Base-by-base conservation (phyloP, 371 early-diverging fungal species). In the Mucor lusitanicus region DNA sequence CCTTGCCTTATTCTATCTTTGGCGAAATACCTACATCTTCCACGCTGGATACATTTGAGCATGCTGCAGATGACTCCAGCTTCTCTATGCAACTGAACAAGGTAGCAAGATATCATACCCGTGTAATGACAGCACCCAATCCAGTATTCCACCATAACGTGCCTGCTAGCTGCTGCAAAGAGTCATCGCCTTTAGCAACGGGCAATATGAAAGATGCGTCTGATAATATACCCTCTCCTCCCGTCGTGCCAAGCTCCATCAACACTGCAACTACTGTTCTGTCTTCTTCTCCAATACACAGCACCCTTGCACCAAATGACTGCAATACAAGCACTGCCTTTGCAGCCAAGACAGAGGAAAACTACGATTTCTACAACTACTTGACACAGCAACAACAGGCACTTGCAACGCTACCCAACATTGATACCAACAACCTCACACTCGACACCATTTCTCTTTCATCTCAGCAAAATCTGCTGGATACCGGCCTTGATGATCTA, bases 1-100 rank as follows among this genome's bases (percentile, higher is more conserved):
- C 78, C 5, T 42, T 67, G 44, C 78, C 81, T 8, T 74, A 65
- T 40, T 76, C 77, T 25, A 62, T 76, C 7, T 73, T 81, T 64
- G 55, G 69, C 3, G 73, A 74, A 37, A 66, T 75, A 1, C 75
- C 77, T 8, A 37, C 42, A 3, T 56, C 73, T 3, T 59, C 71
- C 4, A 60, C 61, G 8, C 19, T 60, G 8, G 72, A 64, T 23
- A 44, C 69, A 35, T 60, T 50, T 59, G 59, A 64, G 6, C 54
- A 61, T 55, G 44, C 63, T 32, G 30, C 42, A 21, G 54, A 63
- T 30, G 60, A 59, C 30, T 15, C 55, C 1, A 23, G 8, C 4
- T 28, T 65, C 23, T 57, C 64, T 6, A 53, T 50, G 21, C 63
- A 63, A 46, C 27, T 39, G 33, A 68, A 68, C 27, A 72, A 28